A percentile compares a stretch with the other conserved stretches of the same genome.
Conservation (phyloP, 768 basidiomycete genomes). For the Kwoniella sp. region DNA sequence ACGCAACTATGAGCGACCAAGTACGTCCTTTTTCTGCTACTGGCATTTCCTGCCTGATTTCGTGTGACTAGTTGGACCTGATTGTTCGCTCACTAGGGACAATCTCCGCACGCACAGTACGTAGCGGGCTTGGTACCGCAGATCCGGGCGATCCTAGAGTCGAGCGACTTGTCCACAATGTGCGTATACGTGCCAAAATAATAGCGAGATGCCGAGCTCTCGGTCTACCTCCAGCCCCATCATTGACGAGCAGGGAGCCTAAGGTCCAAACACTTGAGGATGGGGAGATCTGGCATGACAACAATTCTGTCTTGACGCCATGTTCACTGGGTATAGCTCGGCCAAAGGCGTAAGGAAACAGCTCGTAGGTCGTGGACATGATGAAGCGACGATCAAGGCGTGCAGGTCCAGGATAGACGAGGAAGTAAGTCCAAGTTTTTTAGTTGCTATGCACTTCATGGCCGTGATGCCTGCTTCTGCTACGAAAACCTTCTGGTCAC, state of each 20-base stretch:
- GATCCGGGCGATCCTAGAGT: conserved; percentile 38
- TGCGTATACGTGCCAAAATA: conserved; percentile 12
- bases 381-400: conserved; percentile 67
- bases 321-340: conserved; percentile 37
- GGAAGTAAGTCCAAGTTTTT: conserved; percentile 68
- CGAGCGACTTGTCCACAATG: conserved; percentile 43
- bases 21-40: conserved; percentile 2
- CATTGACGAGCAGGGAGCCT: no score
- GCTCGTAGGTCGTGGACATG: conserved; percentile 58
- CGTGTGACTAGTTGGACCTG: no score
- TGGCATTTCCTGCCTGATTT: no score
- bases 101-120: conserved; percentile 30
- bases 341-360: conserved; percentile 86
- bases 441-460: not conserved
- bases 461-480: no score
- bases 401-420: conserved; percentile 70
- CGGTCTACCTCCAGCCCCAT: no score
- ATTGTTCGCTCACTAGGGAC: no score
- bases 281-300: no score
- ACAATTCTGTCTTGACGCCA: no score
- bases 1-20: conserved; percentile 2
- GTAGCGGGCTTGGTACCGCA: conserved; percentile 33
- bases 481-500: no score
- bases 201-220: no score
- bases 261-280: no score